phyloP scores from a whole-genome alignment of 257 asterid species.

The Galeopsis tetrahit region DNA sequence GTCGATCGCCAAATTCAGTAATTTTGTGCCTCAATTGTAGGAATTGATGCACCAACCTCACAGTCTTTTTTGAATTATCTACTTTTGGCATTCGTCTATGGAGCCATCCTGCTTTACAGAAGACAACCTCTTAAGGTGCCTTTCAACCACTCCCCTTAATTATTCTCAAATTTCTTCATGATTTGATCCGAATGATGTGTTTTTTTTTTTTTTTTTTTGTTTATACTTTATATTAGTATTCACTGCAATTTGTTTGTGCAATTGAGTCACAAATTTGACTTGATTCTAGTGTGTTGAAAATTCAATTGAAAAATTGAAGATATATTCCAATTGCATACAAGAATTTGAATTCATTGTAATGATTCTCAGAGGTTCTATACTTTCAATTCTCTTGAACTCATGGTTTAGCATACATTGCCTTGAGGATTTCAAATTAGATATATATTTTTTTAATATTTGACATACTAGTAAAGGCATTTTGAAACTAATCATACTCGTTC shows the following conservation, averaged over 20 bases:
- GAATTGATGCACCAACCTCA: constrained; percentile 93
- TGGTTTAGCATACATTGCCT: background rate
- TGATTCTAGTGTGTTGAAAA: too few relatives aligned
- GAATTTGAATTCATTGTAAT: too few relatives aligned
- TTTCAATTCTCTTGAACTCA: background rate
- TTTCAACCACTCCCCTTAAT: background rate
- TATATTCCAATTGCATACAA: too few relatives aligned
- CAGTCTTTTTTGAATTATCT: constrained; percentile 87
- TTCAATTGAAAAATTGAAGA: too few relatives aligned
- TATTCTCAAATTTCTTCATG: background rate
- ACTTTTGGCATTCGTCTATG: constrained; percentile 75
- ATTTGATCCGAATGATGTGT: background rate
- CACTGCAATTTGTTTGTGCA: too few relatives aligned
- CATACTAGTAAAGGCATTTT: background rate
- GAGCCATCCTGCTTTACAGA: constrained; percentile 67
- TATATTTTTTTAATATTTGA: too few relatives aligned
- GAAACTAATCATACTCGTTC: background rate
- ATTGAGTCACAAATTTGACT: too few relatives aligned
- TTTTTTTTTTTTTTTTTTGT: too few relatives aligned
- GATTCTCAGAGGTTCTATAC: background rate
- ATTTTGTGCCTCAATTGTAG: constrained; percentile 41
- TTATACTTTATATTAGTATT: background rate
- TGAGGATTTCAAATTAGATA: background rate
- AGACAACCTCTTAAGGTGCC: constrained; percentile 73
- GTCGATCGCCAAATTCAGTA: background rate